Evolutionary conservation across 169 alveolate species (phyloP).

Genomic region (Besnoitia besnoiti): DNA sequence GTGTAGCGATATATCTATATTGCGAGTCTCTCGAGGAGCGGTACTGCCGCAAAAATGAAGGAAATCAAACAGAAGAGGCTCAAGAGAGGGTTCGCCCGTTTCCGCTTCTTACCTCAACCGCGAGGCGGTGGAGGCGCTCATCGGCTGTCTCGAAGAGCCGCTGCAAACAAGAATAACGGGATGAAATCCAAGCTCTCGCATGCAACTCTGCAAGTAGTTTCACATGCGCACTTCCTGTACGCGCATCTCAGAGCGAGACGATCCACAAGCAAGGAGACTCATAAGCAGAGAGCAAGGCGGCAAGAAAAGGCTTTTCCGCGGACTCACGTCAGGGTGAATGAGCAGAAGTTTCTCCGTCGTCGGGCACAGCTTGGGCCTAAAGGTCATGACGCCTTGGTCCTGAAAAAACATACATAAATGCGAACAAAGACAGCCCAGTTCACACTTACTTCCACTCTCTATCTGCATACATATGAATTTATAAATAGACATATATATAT

Average conservation of each 20-base stretch:
- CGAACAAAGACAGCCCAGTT: no score
- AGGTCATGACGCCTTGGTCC: constrained; percentile 17
- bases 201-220: background rate
- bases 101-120: constrained; percentile 27
- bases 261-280: background rate
- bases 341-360: constrained; percentile 22
- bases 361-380: background rate
- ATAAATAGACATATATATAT: no score
- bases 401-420: background rate
- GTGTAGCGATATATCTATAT: no score
- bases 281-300: background rate
- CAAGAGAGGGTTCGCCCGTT: no score
- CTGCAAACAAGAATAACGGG: background rate
- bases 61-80: no score
- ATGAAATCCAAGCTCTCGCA: background rate
- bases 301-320: background rate
- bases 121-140: constrained; percentile 31
- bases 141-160: constrained; percentile 35
- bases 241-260: background rate
- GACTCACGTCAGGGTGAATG: constrained; percentile 25
- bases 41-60: no score
- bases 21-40: no score
- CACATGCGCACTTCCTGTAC: background rate
- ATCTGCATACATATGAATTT: no score
- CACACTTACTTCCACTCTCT: no score